Evolutionary conservation across 805 yeast genomes (phyloP).

Genomic region (Sungouiozyma intestinalis): DNA sequence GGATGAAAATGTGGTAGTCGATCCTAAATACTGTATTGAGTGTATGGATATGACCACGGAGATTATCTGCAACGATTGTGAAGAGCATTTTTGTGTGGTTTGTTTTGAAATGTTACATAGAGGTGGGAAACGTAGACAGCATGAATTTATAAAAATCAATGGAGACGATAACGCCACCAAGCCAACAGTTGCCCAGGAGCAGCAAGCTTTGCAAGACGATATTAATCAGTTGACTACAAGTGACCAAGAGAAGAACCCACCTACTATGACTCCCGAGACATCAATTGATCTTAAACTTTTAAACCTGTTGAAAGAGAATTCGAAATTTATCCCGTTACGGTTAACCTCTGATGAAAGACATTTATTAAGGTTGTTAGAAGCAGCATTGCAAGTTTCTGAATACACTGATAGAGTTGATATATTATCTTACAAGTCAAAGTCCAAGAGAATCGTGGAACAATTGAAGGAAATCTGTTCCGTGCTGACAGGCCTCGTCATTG

Average conservation of each 20-base stretch:
- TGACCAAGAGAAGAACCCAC: conserved; percentile 9
- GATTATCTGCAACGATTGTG: conserved; percentile 50
- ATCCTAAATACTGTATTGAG: conserved; percentile 47
- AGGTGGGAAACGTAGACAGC: conserved; percentile 50
- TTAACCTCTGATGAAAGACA: conserved; percentile 60
- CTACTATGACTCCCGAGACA: conserved; percentile 5
- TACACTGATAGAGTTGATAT: conserved; percentile 74
- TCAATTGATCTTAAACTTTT: conserved; percentile 26
- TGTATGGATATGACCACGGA: conserved; percentile 67
- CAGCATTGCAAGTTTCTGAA: conserved; percentile 69
- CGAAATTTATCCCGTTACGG: conserved; percentile 58
- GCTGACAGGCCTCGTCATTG: conserved; percentile 66
- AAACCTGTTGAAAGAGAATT: conserved; percentile 33
- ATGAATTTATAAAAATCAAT: conserved; percentile 27
- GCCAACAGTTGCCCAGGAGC: conserved; percentile 16
- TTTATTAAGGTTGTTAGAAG: conserved; percentile 53
- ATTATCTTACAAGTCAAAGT: conserved; percentile 51
- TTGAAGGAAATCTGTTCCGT: conserved; percentile 69
- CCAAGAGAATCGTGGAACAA: conserved; percentile 63
- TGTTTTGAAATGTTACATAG: conserved; percentile 61
- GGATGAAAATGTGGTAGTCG: conserved; percentile 20
- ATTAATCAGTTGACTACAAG: conserved; percentile 6
- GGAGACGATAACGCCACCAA: conserved; percentile 11
- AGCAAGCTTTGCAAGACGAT: conserved; percentile 10
- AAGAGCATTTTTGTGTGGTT: conserved; percentile 57